Evolutionary conservation across 345 rosid species (phyloP).

Genomic region (Euphorbia peplus): DNA sequence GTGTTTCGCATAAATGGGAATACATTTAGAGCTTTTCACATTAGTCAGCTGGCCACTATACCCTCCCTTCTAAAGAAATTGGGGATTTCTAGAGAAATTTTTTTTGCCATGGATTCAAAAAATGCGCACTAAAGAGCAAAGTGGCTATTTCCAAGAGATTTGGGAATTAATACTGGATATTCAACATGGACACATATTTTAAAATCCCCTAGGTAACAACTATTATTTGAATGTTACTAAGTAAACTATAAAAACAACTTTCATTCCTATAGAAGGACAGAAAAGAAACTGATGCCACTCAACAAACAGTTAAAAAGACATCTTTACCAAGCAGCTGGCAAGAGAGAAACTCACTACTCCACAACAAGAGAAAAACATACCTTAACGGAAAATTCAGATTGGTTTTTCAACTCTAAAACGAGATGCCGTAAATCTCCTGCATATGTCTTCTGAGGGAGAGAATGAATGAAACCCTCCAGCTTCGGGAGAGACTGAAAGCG

Average conservation of each 20-base stretch:
- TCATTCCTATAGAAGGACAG: neutral
- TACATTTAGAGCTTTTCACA: neutral
- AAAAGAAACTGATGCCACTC: neutral
- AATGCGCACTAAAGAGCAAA: neutral
- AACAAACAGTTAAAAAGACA: neutral
- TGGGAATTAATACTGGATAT: neutral
- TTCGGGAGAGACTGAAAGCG: conserved; percentile 66
- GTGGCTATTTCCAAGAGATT: neutral
- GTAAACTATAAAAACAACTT: neutral
- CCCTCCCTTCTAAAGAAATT: neutral
- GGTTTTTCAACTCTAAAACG: conserved; percentile 72
- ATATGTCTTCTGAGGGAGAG: conserved; percentile 63
- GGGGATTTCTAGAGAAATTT: neutral
- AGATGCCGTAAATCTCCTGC: conserved; percentile 71
- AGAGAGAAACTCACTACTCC: neutral
- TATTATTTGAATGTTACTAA: neutral
- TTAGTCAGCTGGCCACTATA: neutral
- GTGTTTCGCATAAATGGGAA: conserved; percentile 2
- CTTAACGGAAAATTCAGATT: conserved; percentile 68
- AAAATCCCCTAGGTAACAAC: neutral
- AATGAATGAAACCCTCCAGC: conserved; percentile 69
- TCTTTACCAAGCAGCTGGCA: neutral
- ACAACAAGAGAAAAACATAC: conserved; percentile 30
- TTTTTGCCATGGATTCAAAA: neutral
- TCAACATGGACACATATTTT: neutral